phyloP scores from a whole-genome alignment of 352 stramenopile species.

The Thraustochytrium sp. region DNA sequence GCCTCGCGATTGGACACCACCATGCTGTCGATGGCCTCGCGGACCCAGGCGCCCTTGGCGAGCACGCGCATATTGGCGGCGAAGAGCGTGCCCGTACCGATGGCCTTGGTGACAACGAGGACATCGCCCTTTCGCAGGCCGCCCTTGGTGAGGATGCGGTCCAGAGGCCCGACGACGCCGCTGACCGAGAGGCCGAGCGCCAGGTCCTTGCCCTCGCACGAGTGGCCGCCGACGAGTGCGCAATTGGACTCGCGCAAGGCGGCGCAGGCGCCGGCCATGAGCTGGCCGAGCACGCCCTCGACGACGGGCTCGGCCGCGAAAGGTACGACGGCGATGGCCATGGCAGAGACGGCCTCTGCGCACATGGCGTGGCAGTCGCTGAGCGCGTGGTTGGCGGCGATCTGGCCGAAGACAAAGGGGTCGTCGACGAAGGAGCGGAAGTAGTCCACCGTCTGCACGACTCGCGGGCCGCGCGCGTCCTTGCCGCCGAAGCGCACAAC shows the following conservation, averaged over 20 bases:
- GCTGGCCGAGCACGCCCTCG: constrained; percentile 53
- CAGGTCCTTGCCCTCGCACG: constrained; percentile 59
- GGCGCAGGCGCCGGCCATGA: constrained; percentile 53
- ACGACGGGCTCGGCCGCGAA: constrained; percentile 53
- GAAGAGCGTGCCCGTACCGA: constrained; percentile 61
- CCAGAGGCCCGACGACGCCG: constrained; percentile 43
- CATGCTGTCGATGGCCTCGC: constrained; percentile 51
- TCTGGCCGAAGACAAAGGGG: constrained; percentile 60
- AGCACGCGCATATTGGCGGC: constrained; percentile 58
- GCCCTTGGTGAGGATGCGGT: constrained; percentile 50
- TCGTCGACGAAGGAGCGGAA: constrained; percentile 60
- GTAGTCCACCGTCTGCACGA: constrained; percentile 64
- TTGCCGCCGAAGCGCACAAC: constrained; percentile 40
- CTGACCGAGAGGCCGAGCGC: constrained; percentile 56
- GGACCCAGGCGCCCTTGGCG: constrained; percentile 47
- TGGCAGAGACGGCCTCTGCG: constrained; percentile 50
- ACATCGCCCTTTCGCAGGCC: constrained; percentile 50
- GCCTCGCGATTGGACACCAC: constrained; percentile 70
- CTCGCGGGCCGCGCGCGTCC: background rate
- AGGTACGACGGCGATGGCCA: constrained; percentile 58
- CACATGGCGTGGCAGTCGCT: constrained; percentile 60
- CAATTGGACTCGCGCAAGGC: constrained; percentile 55
- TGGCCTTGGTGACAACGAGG: constrained; percentile 59
- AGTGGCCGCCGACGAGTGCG: constrained; percentile 60
- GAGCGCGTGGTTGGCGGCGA: constrained; percentile 64